These are phyloP conservation scores for Bolboschoenus planiculmis DNA, from an alignment of 176 grass and related monocot genomes.

Conservation along the genomic window DNA sequence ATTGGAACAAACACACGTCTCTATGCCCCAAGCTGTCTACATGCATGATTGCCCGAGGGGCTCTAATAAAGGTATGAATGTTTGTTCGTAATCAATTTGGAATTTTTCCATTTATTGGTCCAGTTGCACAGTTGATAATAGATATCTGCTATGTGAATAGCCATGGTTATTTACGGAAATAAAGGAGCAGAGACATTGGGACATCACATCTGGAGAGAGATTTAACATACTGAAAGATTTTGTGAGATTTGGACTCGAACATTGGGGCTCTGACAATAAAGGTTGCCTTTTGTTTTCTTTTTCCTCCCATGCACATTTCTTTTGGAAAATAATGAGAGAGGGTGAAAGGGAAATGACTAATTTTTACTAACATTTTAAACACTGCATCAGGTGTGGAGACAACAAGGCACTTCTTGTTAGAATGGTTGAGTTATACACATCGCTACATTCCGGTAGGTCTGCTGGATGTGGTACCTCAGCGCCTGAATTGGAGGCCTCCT, in stretches of 20 bases:
- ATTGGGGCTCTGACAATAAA: constrained; percentile 94
- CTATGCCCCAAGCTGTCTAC: constrained; percentile 48
- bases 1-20: constrained; percentile 60
- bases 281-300: constrained; percentile 29
- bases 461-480: constrained; percentile 70
- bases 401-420: constrained; percentile 79
- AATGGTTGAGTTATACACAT: constrained; percentile 84
- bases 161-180: constrained; percentile 99
- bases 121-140: constrained; percentile 16
- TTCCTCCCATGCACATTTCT: neutral
- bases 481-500: constrained; percentile 80
- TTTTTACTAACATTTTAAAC: neutral
- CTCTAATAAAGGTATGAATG: constrained; percentile 70
- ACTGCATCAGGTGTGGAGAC: constrained; percentile 67
- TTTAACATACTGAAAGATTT: constrained; percentile 88
- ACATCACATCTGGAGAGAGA: constrained; percentile 77
- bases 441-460: constrained; percentile 78
- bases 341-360: neutral
- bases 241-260: constrained; percentile 63
- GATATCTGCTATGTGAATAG: constrained; percentile 32
- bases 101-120: neutral
- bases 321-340: neutral
- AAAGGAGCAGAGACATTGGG: constrained; percentile 96
- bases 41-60: constrained; percentile 88
- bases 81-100: neutral